These are phyloP conservation scores for Globisporangium yorkense DNA, from an alignment of 352 stramenopile genomes.

Conservation along the genomic window DNA sequence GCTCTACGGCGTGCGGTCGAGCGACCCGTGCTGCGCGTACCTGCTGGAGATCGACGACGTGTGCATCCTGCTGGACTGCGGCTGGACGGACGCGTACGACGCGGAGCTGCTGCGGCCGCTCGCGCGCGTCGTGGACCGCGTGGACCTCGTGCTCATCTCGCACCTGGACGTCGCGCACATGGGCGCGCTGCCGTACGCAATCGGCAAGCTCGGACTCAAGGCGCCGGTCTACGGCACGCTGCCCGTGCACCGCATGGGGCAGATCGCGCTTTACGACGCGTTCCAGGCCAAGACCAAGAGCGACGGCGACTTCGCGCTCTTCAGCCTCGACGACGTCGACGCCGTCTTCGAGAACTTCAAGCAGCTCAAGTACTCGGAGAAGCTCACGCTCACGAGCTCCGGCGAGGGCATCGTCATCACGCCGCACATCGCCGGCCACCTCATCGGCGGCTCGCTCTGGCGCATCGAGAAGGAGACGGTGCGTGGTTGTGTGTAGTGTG, in stretches of 20 bases:
- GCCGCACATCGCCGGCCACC: constrained; percentile 90
- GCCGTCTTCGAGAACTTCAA: constrained; percentile 89
- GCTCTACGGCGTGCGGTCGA: constrained; percentile 83
- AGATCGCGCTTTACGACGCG: constrained; percentile 95
- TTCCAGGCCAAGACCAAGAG: constrained; percentile 91
- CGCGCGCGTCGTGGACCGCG: constrained; percentile 71
- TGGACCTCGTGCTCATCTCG: constrained; percentile 89
- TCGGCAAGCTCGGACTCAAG: constrained; percentile 78
- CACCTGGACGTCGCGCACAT: constrained; percentile 89
- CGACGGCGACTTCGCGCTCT: constrained; percentile 89
- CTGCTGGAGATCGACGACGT: constrained; percentile 90
- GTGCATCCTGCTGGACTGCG: constrained; percentile 89
- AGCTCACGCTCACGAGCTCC: constrained; percentile 81
- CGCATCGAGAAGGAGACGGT: constrained; percentile 93
- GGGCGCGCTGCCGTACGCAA: constrained; percentile 86
- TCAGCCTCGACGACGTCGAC: constrained; percentile 93
- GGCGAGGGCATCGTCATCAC: constrained; percentile 90
- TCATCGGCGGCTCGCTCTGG: constrained; percentile 94
- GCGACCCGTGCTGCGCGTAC: constrained; percentile 77
- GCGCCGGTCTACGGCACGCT: constrained; percentile 92
- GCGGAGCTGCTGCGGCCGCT: constrained; percentile 78
- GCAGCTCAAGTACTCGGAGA: constrained; percentile 95
- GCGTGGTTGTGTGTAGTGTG: background rate
- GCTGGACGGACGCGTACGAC: constrained; percentile 88
- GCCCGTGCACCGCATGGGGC: constrained; percentile 94